Evolutionary conservation across 2,329 filamentous ascomycete genomes (phyloP), one percentile per base, ranked within the genome.

Genomic region (Fusarium lyarnte): DNA sequence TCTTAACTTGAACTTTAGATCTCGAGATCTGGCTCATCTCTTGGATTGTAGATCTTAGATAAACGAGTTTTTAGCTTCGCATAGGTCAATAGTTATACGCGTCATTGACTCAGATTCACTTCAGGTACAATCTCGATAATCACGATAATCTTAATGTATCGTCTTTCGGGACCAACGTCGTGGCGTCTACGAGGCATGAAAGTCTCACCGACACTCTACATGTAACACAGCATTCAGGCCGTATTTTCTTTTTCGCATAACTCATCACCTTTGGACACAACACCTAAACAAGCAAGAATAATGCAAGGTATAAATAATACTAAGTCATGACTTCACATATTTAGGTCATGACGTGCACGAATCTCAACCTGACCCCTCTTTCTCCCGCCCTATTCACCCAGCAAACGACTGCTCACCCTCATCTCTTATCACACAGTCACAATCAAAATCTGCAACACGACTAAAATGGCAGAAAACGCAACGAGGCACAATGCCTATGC

Each of bases 401-500:
- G 25, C 41, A 27, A 57, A 61, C 55, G 25, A 7, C 25, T 31
- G 33, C 43, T 25, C 14, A 16, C 8, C 8, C 23, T 23, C 51
- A 12, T 29, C 38, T 8, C 21, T n/a, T 19, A 43, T 23, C 42
- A 41, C 46, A 33, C 25, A 33, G 25, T 31, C 51, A 38, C 57
- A 45, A 25, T 25, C 16, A 29, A 16, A 35, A 36, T 51, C 46
- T 67, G 63, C 53, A 66, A 35, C 13, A 27, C 10, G 58, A 63
- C 39, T 13, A 27, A 55, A 31, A 70, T 70, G 67, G 43, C 52
- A 39, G 25, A n/a, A 3, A 53, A 45, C 13, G 7, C 29, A 27
- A 13, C 49, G 16, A 38, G 64, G 53, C 47, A 57, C 33, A 75
- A 75, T 10, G 72, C 72, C 55, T 75, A 73, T 58, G 67, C 72